Evolutionary conservation across 768 basidiomycete genomes (phyloP).

Genomic region (Calocybe indica): DNA sequence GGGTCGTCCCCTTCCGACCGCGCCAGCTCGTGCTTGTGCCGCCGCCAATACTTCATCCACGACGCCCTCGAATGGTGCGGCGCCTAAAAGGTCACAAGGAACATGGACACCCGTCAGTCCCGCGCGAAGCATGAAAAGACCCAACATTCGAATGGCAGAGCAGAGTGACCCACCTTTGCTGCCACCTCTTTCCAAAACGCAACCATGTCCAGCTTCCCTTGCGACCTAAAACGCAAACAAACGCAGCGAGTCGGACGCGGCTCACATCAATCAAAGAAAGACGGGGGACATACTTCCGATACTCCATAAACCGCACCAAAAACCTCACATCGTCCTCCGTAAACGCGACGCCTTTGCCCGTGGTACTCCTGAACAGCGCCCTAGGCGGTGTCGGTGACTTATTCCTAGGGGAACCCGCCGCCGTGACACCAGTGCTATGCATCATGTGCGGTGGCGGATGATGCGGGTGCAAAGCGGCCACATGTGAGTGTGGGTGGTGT

Average conservation of each 20-base stretch:
- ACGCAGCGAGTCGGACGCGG: neutral
- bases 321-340: slow-evolving; percentile 79
- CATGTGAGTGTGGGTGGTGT: no score
- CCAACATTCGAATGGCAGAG: slow-evolving; percentile 2
- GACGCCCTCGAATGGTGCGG: slow-evolving; percentile 89
- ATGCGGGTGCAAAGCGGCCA: no score
- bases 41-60: slow-evolving; percentile 91
- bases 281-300: slow-evolving; percentile 52
- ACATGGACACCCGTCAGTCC: no score
- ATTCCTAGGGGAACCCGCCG: slow-evolving; percentile 32
- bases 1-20: slow-evolving; percentile 63
- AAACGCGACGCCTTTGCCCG: slow-evolving; percentile 87
- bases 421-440: neutral
- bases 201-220: slow-evolving; percentile 67
- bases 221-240: slow-evolving; percentile 29
- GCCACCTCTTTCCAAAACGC: slow-evolving; percentile 78
- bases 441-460: no score
- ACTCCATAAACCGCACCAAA: slow-evolving; percentile 70
- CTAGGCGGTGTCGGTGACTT: slow-evolving; percentile 79
- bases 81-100: slow-evolving; percentile 36
- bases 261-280: slow-evolving; percentile 1
- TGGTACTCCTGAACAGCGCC: slow-evolving; percentile 77
- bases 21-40: slow-evolving; percentile 81
- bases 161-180: slow-evolving; percentile 39
- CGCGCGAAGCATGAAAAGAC: slow-evolving; percentile 1